phyloP scores from a whole-genome alignment of 352 stramenopile species.

The Pythium scleroteichum region DNA sequence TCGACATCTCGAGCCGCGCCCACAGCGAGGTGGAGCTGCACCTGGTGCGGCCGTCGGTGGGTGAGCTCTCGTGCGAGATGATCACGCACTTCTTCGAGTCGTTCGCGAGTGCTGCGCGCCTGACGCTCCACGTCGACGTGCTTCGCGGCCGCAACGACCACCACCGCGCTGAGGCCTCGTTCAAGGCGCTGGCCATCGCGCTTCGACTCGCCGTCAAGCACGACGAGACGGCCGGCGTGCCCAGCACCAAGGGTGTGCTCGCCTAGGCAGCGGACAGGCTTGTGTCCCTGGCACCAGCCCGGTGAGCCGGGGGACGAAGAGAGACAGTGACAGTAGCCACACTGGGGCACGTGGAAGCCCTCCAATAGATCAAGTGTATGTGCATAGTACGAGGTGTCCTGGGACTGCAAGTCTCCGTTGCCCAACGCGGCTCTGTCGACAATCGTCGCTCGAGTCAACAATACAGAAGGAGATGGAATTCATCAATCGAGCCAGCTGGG shows the following conservation, averaged over 20 bases:
- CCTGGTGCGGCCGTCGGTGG: slow-evolving; percentile 81
- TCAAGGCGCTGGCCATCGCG: slow-evolving; percentile 91
- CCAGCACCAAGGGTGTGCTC: slow-evolving; percentile 92
- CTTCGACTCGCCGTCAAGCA: slow-evolving; percentile 74
- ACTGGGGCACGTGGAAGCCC: too few species aligned
- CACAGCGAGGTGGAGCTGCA: slow-evolving; percentile 90
- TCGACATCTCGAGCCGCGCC: slow-evolving; percentile 94
- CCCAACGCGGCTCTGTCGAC: too few species aligned
- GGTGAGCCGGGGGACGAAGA: too few species aligned
- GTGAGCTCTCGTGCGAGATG: slow-evolving; percentile 94
- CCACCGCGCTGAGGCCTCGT: slow-evolving; percentile 90
- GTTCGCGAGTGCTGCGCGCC: slow-evolving; percentile 88
- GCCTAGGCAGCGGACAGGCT: slow-evolving; percentile 43
- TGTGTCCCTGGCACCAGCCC: too few species aligned
- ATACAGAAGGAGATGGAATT: too few species aligned
- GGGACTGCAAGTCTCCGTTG: neutral
- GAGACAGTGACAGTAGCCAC: too few species aligned
- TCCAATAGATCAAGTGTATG: too few species aligned
- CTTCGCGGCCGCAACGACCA: slow-evolving; percentile 92
- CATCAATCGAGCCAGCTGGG: neutral
- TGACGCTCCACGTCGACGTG: slow-evolving; percentile 93
- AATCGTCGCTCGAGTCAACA: too few species aligned
- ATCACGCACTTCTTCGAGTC: slow-evolving; percentile 95
- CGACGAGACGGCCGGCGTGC: slow-evolving; percentile 84
- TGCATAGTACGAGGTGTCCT: neutral